These are phyloP conservation scores for Metarhizium guizhouense DNA, from an alignment of 2,329 filamentous ascomycete genomes.

Conservation along the genomic window DNA sequence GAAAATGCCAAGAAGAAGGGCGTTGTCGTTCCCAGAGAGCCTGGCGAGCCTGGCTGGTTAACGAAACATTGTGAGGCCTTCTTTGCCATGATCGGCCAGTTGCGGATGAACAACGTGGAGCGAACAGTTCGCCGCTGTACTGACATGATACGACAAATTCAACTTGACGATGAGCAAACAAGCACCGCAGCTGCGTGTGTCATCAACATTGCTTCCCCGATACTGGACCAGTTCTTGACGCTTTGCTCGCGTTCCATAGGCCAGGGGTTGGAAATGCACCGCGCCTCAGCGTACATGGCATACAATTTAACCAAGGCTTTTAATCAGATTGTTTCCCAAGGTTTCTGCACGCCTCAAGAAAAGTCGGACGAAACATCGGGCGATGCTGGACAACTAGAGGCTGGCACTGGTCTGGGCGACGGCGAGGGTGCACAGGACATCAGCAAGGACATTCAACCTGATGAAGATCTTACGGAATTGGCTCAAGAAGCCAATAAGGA, in stretches of 20 bases:
- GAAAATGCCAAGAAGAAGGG: slow-evolving; percentile 58
- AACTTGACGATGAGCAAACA: slow-evolving; percentile 17
- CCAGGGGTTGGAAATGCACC: slow-evolving; percentile 56
- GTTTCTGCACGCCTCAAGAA: slow-evolving; percentile 86
- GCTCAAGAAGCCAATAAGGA: slow-evolving; percentile 74
- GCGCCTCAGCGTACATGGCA: slow-evolving; percentile 62
- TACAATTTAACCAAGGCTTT: slow-evolving; percentile 71
- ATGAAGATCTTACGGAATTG: slow-evolving; percentile 86
- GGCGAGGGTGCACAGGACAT: slow-evolving; percentile 96
- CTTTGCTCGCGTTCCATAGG: slow-evolving; percentile 51
- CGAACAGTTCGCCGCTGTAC: slow-evolving; percentile 29
- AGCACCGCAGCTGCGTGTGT: slow-evolving; percentile 22
- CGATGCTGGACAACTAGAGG: slow-evolving; percentile 72
- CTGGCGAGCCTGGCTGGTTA: slow-evolving; percentile 28
- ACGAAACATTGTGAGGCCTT: slow-evolving; percentile 39
- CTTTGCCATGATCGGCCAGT: slow-evolving; percentile 42
- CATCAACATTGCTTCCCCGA: slow-evolving; percentile 42
- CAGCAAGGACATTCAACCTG: slow-evolving; percentile 89
- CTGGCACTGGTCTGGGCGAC: slow-evolving; percentile 87
- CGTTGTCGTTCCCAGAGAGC: slow-evolving; percentile 26
- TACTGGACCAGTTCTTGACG: slow-evolving; percentile 63
- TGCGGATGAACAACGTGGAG: slow-evolving; percentile 51
- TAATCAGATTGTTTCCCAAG: slow-evolving; percentile 68
- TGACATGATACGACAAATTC: slow-evolving; percentile 23
- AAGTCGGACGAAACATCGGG: slow-evolving; percentile 62